Percentiles rank a stretch among this genome's conserved stretches.
phyloP scores from a whole-genome alignment of 2,329 filamentous ascomycete species.

The Hymenoscyphus salicellus region DNA sequence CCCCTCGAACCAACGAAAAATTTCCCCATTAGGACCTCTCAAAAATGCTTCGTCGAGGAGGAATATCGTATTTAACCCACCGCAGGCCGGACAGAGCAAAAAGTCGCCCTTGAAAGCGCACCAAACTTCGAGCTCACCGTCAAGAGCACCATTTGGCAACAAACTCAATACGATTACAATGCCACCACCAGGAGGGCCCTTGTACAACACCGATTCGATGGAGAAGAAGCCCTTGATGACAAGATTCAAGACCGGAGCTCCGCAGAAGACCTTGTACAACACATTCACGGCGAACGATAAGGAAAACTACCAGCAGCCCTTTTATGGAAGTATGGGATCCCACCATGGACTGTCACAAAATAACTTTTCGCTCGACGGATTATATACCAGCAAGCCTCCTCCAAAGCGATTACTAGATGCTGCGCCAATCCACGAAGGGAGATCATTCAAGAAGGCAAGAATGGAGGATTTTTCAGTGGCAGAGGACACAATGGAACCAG shows the following conservation, averaged over 20 bases:
- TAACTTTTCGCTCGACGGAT: constrained; percentile 51
- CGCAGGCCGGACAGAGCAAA: constrained; percentile 47
- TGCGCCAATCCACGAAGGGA: constrained; percentile 66
- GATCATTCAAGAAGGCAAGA: constrained; percentile 66
- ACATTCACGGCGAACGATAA: constrained; percentile 44
- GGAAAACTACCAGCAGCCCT: constrained; percentile 51
- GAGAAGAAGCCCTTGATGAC: constrained; percentile 64
- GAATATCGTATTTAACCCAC: constrained; percentile 66
- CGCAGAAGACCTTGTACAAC: constrained; percentile 52
- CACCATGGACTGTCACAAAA: constrained; percentile 31
- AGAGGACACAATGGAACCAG: constrained; percentile 25
- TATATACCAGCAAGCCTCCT: constrained; percentile 49
- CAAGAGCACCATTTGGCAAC: constrained; percentile 58
- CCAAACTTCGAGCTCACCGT: constrained; percentile 55
- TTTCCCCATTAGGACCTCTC: constrained; percentile 42
- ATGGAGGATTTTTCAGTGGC: constrained; percentile 51
- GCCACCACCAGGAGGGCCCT: constrained; percentile 57
- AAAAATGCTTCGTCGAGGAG: constrained; percentile 45
- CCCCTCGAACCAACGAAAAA: constrained; percentile 25
- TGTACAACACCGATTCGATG: constrained; percentile 62
- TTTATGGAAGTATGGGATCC: constrained; percentile 48
- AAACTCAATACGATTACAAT: constrained; percentile 61
- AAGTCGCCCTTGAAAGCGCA: constrained; percentile 69
- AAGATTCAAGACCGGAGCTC: constrained; percentile 48
- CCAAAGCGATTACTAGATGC: constrained; percentile 70